Evolutionary conservation across 1,139 yeast genomes (phyloP).

Genomic region (Hansenula lynferdii): DNA sequence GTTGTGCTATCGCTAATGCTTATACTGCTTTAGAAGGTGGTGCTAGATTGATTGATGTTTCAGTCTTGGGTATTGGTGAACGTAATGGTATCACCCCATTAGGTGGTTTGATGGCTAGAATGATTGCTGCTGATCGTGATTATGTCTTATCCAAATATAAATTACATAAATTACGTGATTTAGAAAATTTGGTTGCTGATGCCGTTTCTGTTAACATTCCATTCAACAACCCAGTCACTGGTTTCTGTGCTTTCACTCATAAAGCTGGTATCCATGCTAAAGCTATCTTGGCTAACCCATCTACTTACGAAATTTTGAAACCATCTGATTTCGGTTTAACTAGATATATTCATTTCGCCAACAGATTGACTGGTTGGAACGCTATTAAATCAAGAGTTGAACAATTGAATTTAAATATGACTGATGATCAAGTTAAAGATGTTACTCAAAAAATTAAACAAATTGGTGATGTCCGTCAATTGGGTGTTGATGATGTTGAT

Average conservation of each 20-base stretch:
- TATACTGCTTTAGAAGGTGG: constrained; percentile 98
- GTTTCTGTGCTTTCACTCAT: constrained; percentile 99
- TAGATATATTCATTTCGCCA: constrained; percentile 95
- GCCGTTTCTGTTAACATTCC: constrained; percentile 97
- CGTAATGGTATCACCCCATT: constrained; percentile 98
- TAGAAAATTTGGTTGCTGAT: constrained; percentile 94
- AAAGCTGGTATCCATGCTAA: constrained; percentile 99
- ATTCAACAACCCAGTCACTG: constrained; percentile 97
- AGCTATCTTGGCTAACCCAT: constrained; percentile 97
- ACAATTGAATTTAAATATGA: constrained; percentile 84
- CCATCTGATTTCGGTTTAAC: constrained; percentile 95
- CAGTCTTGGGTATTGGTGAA: constrained; percentile 97
- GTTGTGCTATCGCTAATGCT: constrained; percentile 98
- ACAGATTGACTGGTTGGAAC: constrained; percentile 98
- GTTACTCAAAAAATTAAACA: constrained; percentile 90
- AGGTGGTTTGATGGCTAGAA: constrained; percentile 98
- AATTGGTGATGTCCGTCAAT: constrained; percentile 91
- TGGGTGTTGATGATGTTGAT: constrained; percentile 96
- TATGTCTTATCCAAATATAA: constrained; percentile 94
- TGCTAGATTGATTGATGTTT: constrained; percentile 90
- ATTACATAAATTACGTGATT: constrained; percentile 91
- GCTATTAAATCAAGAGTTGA: constrained; percentile 98
- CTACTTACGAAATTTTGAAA: constrained; percentile 92
- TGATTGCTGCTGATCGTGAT: constrained; percentile 98
- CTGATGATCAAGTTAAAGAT: constrained; percentile 93